These are phyloP conservation scores for Mimosa pudica DNA, from an alignment of 306 rosid species.

Conservation along the genomic window DNA sequence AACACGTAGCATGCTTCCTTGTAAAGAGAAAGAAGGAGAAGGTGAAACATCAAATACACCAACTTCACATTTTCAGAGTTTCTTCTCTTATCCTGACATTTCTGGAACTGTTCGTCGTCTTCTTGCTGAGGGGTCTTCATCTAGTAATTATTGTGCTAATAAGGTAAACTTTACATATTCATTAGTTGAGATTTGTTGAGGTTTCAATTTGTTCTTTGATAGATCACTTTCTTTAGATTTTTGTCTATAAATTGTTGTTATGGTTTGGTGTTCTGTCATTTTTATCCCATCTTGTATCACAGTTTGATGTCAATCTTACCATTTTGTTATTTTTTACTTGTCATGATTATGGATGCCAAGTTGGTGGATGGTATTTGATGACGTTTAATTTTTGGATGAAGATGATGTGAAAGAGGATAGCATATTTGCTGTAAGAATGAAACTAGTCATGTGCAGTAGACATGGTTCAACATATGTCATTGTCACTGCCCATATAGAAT, in stretches of 20 bases:
- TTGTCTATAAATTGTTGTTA: background rate
- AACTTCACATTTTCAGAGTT: constrained; percentile 47
- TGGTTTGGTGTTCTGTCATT: background rate
- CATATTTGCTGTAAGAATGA: background rate
- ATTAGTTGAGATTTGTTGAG: constrained; percentile 2
- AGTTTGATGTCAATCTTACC: background rate
- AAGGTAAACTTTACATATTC: constrained; percentile 52
- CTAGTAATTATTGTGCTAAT: constrained; percentile 47
- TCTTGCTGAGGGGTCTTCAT: constrained; percentile 31
- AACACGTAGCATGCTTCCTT: constrained; percentile 69
- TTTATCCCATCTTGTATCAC: background rate
- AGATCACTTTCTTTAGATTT: background rate
- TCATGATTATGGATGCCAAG: background rate
- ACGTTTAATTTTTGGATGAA: background rate
- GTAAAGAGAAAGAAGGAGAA: constrained; percentile 31
- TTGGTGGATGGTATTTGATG: background rate
- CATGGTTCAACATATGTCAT: background rate
- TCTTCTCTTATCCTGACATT: constrained; percentile 39
- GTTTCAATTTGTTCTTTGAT: constrained; percentile 3
- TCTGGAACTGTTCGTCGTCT: constrained; percentile 44
- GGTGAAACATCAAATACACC: constrained; percentile 2
- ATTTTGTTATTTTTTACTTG: background rate
- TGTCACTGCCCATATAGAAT: background rate
- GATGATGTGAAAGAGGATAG: background rate
- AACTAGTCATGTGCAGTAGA: background rate